A percentile compares a stretch with the other conserved stretches of the same genome.
These are phyloP conservation scores for Tetrapyrgos nigripes DNA, from an alignment of 1,284 basidiomycete species.

Conservation along the genomic window DNA sequence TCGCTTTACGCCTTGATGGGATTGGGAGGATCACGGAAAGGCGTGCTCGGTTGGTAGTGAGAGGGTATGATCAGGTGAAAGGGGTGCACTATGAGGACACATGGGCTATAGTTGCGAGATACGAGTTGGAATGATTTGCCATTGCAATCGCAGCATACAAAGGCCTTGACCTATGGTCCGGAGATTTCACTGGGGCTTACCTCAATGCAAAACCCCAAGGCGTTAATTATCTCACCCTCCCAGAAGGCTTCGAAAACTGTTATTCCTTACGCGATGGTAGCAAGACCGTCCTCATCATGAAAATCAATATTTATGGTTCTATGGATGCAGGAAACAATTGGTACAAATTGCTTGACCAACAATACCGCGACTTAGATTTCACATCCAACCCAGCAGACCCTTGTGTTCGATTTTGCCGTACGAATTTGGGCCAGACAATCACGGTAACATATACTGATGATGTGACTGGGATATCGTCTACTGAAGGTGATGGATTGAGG, in stretches of 20 bases:
- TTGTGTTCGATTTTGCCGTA: not conserved
- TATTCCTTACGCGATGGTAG: not conserved
- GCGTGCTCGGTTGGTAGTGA: not conserved
- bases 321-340: too few species aligned
- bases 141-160: not conserved
- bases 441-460: too few species aligned
- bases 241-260: not conserved
- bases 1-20: too few species aligned
- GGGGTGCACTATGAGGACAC: not conserved
- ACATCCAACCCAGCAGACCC: not conserved
- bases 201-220: too few species aligned
- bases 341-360: too few species aligned
- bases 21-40: too few species aligned
- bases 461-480: too few species aligned
- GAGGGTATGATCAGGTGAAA: not conserved
- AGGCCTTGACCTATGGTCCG: not conserved
- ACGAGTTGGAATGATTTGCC: not conserved
- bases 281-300: not conserved
- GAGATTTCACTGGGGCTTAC: constrained; percentile 8
- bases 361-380: not conserved
- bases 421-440: not conserved
- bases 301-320: too few species aligned
- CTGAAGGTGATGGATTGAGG: not conserved
- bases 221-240: constrained; percentile 4
- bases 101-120: not conserved